Conservation (phyloP, 2,329 filamentous ascomycete species). For the Penicillium italicum region DNA sequence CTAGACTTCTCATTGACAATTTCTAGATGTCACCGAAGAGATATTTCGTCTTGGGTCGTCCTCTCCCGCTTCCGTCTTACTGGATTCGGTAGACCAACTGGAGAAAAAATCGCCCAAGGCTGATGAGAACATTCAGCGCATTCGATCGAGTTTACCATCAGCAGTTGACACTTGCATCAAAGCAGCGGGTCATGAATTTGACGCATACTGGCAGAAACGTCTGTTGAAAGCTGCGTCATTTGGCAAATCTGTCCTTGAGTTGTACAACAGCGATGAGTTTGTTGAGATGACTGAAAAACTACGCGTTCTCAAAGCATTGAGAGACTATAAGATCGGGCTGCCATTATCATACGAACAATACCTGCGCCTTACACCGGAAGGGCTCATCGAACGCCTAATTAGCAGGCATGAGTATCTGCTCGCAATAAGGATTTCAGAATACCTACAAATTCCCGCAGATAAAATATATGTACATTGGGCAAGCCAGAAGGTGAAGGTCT, state of each 20-base stretch:
- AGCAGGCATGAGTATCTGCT: conserved; percentile 89
- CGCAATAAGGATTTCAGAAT: conserved; percentile 81
- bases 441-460: conserved; percentile 79
- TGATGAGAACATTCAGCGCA: conserved; percentile 95
- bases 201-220: conserved; percentile 87
- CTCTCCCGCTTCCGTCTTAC: conserved; percentile 82
- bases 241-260: conserved; percentile 92
- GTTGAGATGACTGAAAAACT: conserved; percentile 97
- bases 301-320: conserved; percentile 85
- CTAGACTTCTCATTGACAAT: conserved; percentile 3
- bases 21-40: conserved; percentile 68
- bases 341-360: conserved; percentile 93
- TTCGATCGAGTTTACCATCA: conserved; percentile 79
- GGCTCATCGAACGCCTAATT: conserved; percentile 78
- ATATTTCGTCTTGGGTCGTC: conserved; percentile 87
- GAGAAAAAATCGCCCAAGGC: conserved; percentile 94
- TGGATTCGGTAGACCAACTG: conserved; percentile 87
- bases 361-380: conserved; percentile 81
- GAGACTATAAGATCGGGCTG: conserved; percentile 86
- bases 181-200: conserved; percentile 89
- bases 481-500: conserved; percentile 83
- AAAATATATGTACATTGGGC: conserved; percentile 97
- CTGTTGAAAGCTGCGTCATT: conserved; percentile 95
- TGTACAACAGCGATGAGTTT: conserved; percentile 98
- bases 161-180: conserved; percentile 92